phyloP scores from a whole-genome alignment of 2,329 filamentous ascomycete genomes.

The Ophiostoma australiae region DNA sequence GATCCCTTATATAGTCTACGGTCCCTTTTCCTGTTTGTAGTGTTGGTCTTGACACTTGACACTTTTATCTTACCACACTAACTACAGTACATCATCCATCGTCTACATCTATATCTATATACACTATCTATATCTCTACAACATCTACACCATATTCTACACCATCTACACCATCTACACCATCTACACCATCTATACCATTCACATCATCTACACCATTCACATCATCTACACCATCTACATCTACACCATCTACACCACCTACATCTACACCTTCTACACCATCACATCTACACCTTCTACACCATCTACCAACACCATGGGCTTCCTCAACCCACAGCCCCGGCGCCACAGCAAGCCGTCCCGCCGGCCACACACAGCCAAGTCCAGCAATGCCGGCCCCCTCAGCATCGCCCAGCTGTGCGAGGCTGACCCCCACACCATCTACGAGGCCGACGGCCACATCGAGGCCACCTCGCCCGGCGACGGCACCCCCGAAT shows the following conservation, averaged over 20 bases:
- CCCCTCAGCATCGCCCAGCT: conserved; percentile 11
- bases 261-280: background rate
- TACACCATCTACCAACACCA: background rate
- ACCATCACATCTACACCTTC: background rate
- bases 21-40: background rate
- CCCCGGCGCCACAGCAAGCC: conserved; percentile 16
- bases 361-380: background rate
- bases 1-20: background rate
- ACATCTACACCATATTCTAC: background rate
- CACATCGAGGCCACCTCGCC: background rate
- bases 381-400: background rate
- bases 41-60: no score
- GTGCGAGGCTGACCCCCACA: background rate
- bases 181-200: no score
- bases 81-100: no score
- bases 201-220: background rate
- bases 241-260: background rate
- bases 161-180: background rate
- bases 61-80: no score
- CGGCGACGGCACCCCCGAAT: background rate
- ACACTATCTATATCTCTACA: no score
- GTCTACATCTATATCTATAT: no score
- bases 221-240: background rate
- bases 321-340: conserved; percentile 20
- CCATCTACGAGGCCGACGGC: background rate